phyloP scores from a whole-genome alignment of 345 rosid species.

The Bruguiera sexangula region DNA sequence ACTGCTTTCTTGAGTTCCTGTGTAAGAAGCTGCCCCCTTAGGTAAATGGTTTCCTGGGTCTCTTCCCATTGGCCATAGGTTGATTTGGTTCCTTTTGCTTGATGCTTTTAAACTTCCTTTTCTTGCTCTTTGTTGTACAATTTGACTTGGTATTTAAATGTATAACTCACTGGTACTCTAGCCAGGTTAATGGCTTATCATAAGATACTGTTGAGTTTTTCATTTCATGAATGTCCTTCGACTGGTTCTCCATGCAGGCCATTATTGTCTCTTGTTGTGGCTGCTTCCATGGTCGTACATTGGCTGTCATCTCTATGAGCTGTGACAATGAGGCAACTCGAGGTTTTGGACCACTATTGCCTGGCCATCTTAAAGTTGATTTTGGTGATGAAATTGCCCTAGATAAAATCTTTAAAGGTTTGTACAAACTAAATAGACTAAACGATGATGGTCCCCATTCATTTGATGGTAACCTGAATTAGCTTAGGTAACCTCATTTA shows the following conservation, averaged over 20 bases:
- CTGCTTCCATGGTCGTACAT: conserved; percentile 96
- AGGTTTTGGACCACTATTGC: conserved; percentile 89
- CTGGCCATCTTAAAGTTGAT: conserved; percentile 92
- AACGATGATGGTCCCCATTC: not conserved
- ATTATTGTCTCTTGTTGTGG: conserved; percentile 93
- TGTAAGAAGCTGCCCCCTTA: no score
- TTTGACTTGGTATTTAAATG: no score
- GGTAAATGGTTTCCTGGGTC: no score
- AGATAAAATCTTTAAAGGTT: conserved; percentile 77
- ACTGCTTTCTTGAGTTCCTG: no score
- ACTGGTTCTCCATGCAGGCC: conserved; percentile 47
- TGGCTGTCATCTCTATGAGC: conserved; percentile 94
- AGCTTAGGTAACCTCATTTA: not conserved
- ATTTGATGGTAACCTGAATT: conserved; percentile 1
- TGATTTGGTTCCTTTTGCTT: no score
- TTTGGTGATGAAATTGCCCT: conserved; percentile 73
- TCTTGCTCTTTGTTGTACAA: no score
- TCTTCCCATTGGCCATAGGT: no score
- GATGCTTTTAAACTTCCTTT: no score
- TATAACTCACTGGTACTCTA: no score
- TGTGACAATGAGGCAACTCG: conserved; percentile 96
- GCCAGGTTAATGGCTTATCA: not conserved
- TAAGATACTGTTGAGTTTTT: conserved; percentile 1
- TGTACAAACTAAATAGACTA: not conserved
- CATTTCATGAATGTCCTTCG: conserved; percentile 6